phyloP scores from a whole-genome alignment of 331 rosid genomes.

The Pyrus hybrid region DNA sequence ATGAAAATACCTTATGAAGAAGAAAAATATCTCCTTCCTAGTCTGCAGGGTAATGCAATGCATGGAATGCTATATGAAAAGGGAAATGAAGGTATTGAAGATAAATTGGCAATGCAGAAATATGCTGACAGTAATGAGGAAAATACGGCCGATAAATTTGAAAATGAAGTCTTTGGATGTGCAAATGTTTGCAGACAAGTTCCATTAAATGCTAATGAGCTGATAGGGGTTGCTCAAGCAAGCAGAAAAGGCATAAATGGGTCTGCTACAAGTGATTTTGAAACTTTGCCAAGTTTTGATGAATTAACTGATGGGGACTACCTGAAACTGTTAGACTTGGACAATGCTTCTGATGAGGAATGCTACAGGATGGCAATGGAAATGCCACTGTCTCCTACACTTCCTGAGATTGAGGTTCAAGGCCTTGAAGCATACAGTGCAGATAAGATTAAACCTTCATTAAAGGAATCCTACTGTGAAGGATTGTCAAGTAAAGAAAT shows the following conservation, averaged over 20 bases:
- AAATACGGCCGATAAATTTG: conserved; percentile 14
- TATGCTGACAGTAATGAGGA: conserved; percentile 15
- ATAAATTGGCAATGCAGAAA: conserved; percentile 17
- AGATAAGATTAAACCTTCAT: conserved; percentile 28
- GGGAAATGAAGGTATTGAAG: conserved; percentile 29
- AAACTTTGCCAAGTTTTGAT: conserved; percentile 26
- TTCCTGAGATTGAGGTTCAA: conserved; percentile 35
- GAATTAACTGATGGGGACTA: conserved; percentile 30
- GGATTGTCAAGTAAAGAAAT: not conserved
- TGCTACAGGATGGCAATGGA: conserved; percentile 39
- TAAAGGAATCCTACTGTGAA: not conserved
- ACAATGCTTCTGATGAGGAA: conserved; percentile 60
- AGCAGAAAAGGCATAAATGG: not conserved
- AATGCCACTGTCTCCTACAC: conserved; percentile 61
- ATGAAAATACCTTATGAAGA: conserved; percentile 26
- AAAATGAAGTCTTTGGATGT: conserved; percentile 20
- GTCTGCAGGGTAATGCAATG: conserved; percentile 18
- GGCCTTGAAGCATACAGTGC: conserved; percentile 19
- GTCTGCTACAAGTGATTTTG: conserved; percentile 16
- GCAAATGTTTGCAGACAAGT: conserved; percentile 7
- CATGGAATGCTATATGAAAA: conserved; percentile 21
- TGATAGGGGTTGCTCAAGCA: conserved; percentile 1
- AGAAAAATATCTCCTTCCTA: conserved; percentile 13
- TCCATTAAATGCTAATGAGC: conserved; percentile 12
- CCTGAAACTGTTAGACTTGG: conserved; percentile 49